Base-by-base conservation (phyloP, 2,329 filamentous ascomycete species). In the Stromatinia cepivora region DNA sequence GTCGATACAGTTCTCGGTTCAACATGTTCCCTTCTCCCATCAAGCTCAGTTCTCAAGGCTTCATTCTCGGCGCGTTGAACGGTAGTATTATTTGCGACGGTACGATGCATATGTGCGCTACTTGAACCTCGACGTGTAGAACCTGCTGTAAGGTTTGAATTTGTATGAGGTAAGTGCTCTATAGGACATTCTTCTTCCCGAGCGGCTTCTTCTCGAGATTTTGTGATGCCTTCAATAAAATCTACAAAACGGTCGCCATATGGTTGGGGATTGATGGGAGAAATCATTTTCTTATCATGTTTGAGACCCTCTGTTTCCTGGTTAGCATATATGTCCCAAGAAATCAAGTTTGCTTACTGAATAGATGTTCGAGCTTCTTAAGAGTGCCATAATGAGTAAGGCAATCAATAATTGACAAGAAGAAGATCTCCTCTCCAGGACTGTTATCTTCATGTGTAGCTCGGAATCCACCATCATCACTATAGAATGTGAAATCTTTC, bases 401-500 rank as follows among this genome's bases (percentile, higher is more conserved):
- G 80, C 95, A 99, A 81, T 99, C 95, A 79, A 99, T 99, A 76
- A 99, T 96, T 48, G 95, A 96, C 10, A 99, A 87, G 79, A 99
- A 99, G 81, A 99, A 99, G 54, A 99, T 93, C 81, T 97, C 93
- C 67, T 97, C 92, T 2, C 91, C 94, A 1, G 92, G 88, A 22
- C 84, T 82, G 72, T 97, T 91, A 80, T 97, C 89, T 79, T 97
- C 93, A 77, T 97, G 93, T 0, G 95, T 98, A 17, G 95, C 94
- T 74, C 90, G 86, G 80, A 97, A 93, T 4, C 95, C 95, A 62
- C 95, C 95, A 77, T 98, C 94, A 74, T 98, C 94, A 70, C 90
- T 88, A 79, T 97, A 97, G 80, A 98, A 99, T 73, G 94, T 88
- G 74, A 93, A 91, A 66, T 87, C 86, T 28, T 83, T 81, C 57